Evolutionary conservation across 768 basidiomycete genomes (phyloP), one percentile per base, ranked within the genome.

Genomic region (Amanita subjunquillea): DNA sequence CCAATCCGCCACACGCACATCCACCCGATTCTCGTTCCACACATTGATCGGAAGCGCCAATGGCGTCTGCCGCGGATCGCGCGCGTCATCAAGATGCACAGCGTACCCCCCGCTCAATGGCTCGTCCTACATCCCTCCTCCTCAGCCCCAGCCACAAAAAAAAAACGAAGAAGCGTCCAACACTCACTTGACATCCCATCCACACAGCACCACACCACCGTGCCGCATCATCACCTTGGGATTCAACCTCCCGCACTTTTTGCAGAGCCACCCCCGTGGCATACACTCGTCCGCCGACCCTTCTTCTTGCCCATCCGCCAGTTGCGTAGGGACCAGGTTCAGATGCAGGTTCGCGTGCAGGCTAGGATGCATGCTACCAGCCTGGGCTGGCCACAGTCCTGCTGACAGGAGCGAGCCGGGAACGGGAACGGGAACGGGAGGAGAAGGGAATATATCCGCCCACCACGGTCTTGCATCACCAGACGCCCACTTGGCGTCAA

Each of bases 141-240:
- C 41, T 41, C 20, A 43, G 17, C 23, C 17, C n/a, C 6, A 39
- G 12, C 12, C 10, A 1, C 20, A 17, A 30, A 42, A 22, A 13
- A 10, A 1, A 32, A 22, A 39, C 5, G 12, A 12, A 54, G 17
- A 17, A 17, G 17, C 17, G 17, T 17, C 17, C 39, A 17, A 9
- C 36, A 43, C 53, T 48, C 39, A 54, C 53, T 23, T 30, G 15
- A 42, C 53, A 54, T 4, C 23, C n/a, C 23, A 25, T 15, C 37
- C 38, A 37, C 9, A 23, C 41, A 2, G 20, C 22, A 12, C 40
- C 47, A 48, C 53, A 54, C 53, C 48, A 48, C 17, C 53, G 45
- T 54, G 53, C 6, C 53, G 32, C 53, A 54, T 44, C 53, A 54
- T 54, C 36, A 36, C 47, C 25, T 38, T 48, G 4, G 40, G 53